Percentiles rank a stretch among this genome's conserved stretches.
phyloP scores from a whole-genome alignment of 1,284 basidiomycete genomes.

The Austropuccinia psidii region DNA sequence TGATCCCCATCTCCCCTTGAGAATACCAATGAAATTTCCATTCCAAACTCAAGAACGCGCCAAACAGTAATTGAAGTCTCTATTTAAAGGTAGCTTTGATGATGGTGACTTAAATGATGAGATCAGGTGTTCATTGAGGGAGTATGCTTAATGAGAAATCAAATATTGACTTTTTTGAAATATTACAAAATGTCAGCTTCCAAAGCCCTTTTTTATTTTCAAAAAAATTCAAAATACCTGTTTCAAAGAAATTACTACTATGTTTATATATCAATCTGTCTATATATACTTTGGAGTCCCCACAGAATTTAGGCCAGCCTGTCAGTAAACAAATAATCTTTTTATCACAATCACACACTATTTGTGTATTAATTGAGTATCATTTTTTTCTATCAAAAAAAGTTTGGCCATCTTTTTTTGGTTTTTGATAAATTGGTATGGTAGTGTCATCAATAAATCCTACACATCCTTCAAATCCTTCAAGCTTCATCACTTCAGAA shows the following conservation, averaged over 20 bases:
- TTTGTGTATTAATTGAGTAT: constrained; percentile 3
- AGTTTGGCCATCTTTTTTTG: background rate
- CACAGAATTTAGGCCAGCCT: constrained; percentile 21
- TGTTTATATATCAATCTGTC: background rate
- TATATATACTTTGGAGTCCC: no score
- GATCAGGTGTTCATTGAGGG: background rate
- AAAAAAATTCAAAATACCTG: background rate
- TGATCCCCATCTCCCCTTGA: background rate
- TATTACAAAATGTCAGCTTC: no score
- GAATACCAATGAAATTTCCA: background rate
- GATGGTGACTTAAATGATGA: background rate
- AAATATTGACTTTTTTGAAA: constrained; percentile 16
- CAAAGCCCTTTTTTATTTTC: no score
- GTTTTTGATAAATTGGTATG: background rate
- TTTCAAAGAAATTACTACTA: constrained; percentile 1
- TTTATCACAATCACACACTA: constrained; percentile 7
- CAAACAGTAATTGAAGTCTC: constrained; percentile 10
- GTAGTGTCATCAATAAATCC: background rate
- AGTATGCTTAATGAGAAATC: constrained; percentile 13
- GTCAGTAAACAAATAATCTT: background rate
- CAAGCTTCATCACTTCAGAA: background rate
- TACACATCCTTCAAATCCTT: constrained; percentile 11
- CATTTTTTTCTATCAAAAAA: background rate
- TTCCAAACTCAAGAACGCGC: background rate
- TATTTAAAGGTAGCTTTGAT: background rate